phyloP scores from a whole-genome alignment of 2,329 filamentous ascomycete genomes.

The Trichoderma aggressivum region DNA sequence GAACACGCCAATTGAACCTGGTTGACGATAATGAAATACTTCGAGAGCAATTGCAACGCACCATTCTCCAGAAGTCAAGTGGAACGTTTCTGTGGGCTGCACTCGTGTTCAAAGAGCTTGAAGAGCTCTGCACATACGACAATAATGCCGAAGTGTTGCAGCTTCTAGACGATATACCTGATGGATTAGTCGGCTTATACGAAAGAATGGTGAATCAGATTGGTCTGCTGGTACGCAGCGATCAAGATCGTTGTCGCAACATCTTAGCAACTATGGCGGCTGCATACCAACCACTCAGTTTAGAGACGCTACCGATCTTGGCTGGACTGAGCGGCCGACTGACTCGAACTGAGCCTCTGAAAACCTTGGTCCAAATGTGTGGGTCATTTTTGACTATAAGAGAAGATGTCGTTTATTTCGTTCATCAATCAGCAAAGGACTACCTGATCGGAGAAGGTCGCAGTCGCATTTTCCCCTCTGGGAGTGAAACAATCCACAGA shows the following conservation, averaged over 20 bases:
- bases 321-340: not conserved
- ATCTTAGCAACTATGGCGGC: not conserved
- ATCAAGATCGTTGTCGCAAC: not conserved
- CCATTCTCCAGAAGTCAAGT: not conserved
- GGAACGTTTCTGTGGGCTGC: not conserved
- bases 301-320: not conserved
- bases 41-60: not conserved
- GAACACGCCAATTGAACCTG: not conserved
- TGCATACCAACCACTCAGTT: not conserved
- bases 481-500: not conserved
- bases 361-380: not conserved
- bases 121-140: not conserved
- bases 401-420: not conserved
- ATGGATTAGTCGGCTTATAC: not conserved
- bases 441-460: not conserved
- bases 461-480: not conserved
- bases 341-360: not conserved
- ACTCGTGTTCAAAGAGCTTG: not conserved
- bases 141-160: not conserved
- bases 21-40: not conserved
- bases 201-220: not conserved
- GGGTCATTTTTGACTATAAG: not conserved
- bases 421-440: not conserved
- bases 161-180: not conserved
- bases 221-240: rapidly evolving